Evolutionary conservation across 225 moss, liverwort and hornwort species (phyloP).

Genomic region (Sphagnum tenellum): DNA sequence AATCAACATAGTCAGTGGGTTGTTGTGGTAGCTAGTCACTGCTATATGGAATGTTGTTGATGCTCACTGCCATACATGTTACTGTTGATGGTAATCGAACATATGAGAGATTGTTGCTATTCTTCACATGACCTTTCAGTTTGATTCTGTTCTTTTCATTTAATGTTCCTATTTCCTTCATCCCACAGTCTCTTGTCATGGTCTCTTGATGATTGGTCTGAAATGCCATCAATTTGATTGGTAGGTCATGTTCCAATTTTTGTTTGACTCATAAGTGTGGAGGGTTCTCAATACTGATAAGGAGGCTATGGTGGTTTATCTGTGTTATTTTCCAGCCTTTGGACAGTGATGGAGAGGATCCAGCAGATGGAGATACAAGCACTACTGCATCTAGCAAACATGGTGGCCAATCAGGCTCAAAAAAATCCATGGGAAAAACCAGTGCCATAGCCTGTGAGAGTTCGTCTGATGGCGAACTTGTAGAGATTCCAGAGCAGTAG

Average conservation of each 20-base stretch:
- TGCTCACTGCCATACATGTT: no score
- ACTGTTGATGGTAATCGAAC: no score
- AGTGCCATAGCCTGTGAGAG: conserved; percentile 52
- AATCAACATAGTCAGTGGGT: no score
- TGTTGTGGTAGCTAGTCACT: no score
- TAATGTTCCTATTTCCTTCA: no score
- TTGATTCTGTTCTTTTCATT: no score
- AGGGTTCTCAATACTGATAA: no score
- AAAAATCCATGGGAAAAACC: conserved; percentile 11
- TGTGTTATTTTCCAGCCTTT: conserved; percentile 28
- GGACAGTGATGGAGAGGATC: conserved; percentile 71
- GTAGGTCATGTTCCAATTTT: neutral
- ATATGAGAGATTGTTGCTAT: no score
- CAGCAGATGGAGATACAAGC: conserved; percentile 23
- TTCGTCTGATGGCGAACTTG: conserved; percentile 90
- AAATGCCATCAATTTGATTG: neutral
- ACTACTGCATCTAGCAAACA: conserved; percentile 16
- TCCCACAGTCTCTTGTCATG: neutral
- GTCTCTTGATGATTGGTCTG: neutral
- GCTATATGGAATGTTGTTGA: no score
- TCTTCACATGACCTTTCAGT: no score
- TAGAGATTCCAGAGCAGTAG: conserved; percentile 79
- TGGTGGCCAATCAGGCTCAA: conserved; percentile 6
- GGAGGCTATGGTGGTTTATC: no score
- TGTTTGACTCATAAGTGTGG: no score